Evolutionary conservation across 1,139 yeast species (phyloP), one percentile per base, ranked within the genome.

Genomic region (Kazachstania sp.): DNA sequence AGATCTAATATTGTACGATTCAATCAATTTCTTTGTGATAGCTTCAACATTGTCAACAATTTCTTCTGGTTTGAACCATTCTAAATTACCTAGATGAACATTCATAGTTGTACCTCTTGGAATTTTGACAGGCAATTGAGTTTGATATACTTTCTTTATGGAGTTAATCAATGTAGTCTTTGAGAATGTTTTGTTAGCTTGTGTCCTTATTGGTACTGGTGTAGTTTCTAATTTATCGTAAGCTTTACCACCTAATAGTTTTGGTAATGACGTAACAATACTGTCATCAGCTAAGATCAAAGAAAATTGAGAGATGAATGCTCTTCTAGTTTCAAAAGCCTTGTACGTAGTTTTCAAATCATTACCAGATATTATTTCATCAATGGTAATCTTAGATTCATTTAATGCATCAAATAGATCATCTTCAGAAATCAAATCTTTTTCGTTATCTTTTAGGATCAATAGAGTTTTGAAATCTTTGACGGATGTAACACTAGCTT

Each of bases 251-350:
- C 97, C 97, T 54, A 92, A 71, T 40, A 84, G 69, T 55, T 82
- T 80, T 46, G 98, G 98, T 70, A 90, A 74, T 52, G 86, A 72
- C 45, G 88, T 81, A 48, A 87, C 73, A 43, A 90, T 73, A 37
- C 84, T 81, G 56, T 88, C 95, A 67, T 92, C 97, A 44, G 86
- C 81, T 45, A 92, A 65, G 64, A 92, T 86, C 51, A 88, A 58
- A 59, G 90, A 95, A 60, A 73, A 82, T 45, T 75, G 77, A 12
- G 70, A 61, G 46, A 72, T 66, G 51, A 84, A 73, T 53, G 79
- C 79, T 69, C 90, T 80, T 65, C 83, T 79, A 56, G 82, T 77
- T 64, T 84, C 92, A 55, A 68, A 83, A 37, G 81, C 74, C 64
- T 82, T 81, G 68, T 76, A 83, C 48, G 78, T 81, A 18, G 81